These are phyloP conservation scores for Lentinula boryana DNA, from an alignment of 768 basidiomycete species.

Conservation along the genomic window DNA sequence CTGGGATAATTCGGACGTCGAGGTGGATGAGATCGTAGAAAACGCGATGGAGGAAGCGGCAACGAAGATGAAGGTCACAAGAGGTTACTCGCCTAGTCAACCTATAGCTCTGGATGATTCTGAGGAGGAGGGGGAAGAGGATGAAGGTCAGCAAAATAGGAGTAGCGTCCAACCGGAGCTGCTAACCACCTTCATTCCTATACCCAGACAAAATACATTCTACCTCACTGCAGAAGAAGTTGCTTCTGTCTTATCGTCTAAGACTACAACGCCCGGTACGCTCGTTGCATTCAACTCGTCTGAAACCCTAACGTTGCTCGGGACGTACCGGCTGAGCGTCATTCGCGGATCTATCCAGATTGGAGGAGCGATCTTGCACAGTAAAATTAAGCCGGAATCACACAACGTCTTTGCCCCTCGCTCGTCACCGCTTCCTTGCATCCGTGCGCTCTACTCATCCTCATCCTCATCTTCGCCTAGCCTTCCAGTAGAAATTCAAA, in stretches of 20 bases:
- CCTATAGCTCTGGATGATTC: constrained; percentile 33
- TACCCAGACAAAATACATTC: constrained; percentile 39
- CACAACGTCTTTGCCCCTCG: constrained; percentile 71
- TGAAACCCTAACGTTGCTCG: constrained; percentile 63
- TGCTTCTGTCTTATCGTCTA: constrained; percentile 18
- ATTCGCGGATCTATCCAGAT: constrained; percentile 56
- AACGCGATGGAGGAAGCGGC: constrained; percentile 10
- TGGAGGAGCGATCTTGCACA: constrained; percentile 42
- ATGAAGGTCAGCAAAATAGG: constrained; percentile 3
- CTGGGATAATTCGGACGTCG: constrained; percentile 13
- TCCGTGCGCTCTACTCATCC: constrained; percentile 13
- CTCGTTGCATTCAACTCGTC: constrained; percentile 38
- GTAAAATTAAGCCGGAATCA: constrained; percentile 24
- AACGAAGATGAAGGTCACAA: constrained; percentile 13
- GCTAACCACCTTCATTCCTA: constrained; percentile 48
- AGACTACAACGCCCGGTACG: constrained; percentile 15
- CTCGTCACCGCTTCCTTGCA: constrained; percentile 70
- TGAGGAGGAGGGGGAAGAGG: constrained; percentile 32
- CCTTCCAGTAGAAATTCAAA: constrained; percentile 11
- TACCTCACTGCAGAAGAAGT: constrained; percentile 33
- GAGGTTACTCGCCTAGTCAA: constrained; percentile 53
- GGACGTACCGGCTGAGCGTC: constrained; percentile 55
- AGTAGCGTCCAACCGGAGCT: constrained; percentile 1
- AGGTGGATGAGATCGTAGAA: neutral
- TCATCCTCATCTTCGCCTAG: constrained; percentile 9